phyloP scores from a whole-genome alignment of 257 asterid genomes.

The Orobanche coerulescens region DNA sequence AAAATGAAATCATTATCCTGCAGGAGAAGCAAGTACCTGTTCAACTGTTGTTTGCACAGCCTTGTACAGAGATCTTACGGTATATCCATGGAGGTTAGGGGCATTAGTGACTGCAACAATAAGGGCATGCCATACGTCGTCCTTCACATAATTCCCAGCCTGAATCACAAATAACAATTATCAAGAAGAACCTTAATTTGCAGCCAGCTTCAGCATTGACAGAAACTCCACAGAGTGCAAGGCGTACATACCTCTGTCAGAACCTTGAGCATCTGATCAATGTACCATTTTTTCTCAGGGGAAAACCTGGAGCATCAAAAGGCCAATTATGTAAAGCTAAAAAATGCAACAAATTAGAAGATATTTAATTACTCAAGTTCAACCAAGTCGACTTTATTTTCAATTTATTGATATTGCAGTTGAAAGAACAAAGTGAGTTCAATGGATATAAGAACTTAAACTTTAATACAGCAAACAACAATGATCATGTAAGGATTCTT shows the following conservation, averaged over 20 bases:
- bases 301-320: constrained; percentile 63
- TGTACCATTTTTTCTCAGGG: constrained; percentile 86
- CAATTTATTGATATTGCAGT: constrained; percentile 9
- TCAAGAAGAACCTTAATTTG: constrained; percentile 12
- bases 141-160: constrained; percentile 93
- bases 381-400: constrained; percentile 9
- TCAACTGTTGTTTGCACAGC: constrained; percentile 57
- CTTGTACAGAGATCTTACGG: constrained; percentile 68
- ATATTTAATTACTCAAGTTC: constrained; percentile 18
- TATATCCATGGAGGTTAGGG: constrained; percentile 78
- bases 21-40: constrained; percentile 42
- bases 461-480: too few relatives aligned
- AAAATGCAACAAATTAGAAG: constrained; percentile 22
- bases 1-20: neutral
- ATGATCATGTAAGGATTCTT: constrained; percentile 10
- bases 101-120: constrained; percentile 81
- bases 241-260: constrained; percentile 66
- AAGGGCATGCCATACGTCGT: constrained; percentile 88
- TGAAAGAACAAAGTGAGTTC: neutral
- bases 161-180: constrained; percentile 18
- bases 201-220: neutral
- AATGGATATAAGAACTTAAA: too few relatives aligned
- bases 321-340: constrained; percentile 27
- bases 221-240: constrained; percentile 10
- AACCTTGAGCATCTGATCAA: constrained; percentile 91